Evolutionary conservation across 305 asterid species (phyloP).

Genomic region (Solanum hybrid): DNA sequence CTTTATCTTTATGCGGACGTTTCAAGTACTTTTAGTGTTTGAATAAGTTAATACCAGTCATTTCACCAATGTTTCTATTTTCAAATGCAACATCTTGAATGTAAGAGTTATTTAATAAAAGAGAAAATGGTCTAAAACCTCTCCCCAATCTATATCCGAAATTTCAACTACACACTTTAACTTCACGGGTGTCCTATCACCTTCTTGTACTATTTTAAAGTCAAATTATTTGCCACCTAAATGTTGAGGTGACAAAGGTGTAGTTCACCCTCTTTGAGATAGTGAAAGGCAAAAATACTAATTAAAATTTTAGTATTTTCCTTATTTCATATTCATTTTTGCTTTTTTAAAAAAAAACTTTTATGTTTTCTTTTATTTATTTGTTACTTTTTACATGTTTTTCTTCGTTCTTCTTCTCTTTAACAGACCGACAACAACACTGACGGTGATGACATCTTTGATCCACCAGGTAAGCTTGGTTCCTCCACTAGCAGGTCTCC

Average conservation of each 20-base stretch:
- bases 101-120: no score
- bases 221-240: not conserved
- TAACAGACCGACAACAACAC: no score
- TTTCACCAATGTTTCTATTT: not conserved
- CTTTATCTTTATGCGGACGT: not conserved
- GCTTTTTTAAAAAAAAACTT: no score
- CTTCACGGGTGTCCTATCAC: not conserved
- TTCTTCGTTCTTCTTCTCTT: no score
- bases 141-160: no score
- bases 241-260: rapidly evolving
- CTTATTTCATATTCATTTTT: not conserved
- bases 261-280: not conserved
- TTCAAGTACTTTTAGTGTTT: not conserved
- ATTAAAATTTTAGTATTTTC: not conserved
- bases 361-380: no score
- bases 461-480: no score
- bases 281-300: not conserved
- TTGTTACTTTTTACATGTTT: no score
- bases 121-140: not conserved
- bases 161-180: no score
- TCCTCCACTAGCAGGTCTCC: no score
- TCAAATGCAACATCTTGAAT: not conserved
- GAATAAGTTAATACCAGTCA: not conserved
- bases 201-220: not conserved
- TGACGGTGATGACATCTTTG: no score